Conservation (phyloP, 176 grass and related monocot genomes). For the Eragrostis curvula region DNA sequence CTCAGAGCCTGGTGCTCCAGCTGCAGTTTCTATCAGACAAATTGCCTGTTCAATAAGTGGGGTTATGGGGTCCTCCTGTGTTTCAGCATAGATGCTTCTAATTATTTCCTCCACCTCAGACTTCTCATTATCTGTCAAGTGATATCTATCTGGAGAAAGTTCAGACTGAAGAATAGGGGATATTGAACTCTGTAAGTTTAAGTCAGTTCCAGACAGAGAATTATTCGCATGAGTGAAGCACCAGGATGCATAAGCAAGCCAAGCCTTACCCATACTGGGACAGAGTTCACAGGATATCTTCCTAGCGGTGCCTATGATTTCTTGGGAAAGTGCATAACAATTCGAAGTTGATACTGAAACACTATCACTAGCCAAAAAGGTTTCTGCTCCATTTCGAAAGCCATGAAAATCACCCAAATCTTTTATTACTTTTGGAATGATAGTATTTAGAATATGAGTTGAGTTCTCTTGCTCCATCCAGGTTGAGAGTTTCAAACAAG, state of each 20-base stretch:
- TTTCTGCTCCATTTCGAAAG: slow-evolving; percentile 41
- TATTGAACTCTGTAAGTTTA: slow-evolving; percentile 56
- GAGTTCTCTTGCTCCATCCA: slow-evolving; percentile 75
- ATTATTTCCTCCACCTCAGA: slow-evolving; percentile 66
- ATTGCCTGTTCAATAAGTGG: slow-evolving; percentile 61
- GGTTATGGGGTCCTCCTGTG: slow-evolving; percentile 43
- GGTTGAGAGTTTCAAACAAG: slow-evolving; percentile 90
- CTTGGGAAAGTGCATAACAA: slow-evolving; percentile 65
- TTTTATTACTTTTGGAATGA: slow-evolving; percentile 66
- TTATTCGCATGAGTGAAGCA: slow-evolving; percentile 76
- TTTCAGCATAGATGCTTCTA: slow-evolving; percentile 62
- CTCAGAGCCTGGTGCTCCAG: slow-evolving; percentile 77
- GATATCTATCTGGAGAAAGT: slow-evolving; percentile 69
- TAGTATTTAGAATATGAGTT: slow-evolving; percentile 45
- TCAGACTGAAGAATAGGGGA: slow-evolving; percentile 74
- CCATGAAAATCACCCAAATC: slow-evolving; percentile 54
- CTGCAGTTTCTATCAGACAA: slow-evolving; percentile 69
- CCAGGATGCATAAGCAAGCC: slow-evolving; percentile 98
- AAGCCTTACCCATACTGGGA: slow-evolving; percentile 83
- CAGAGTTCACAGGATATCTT: slow-evolving; percentile 78
- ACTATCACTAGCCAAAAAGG: slow-evolving; percentile 43
- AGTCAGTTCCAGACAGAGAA: slow-evolving; percentile 54
- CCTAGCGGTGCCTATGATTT: slow-evolving; percentile 75
- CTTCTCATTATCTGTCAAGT: slow-evolving; percentile 72
- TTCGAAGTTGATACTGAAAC: slow-evolving; percentile 33